Base-by-base conservation (phyloP, 805 yeast species). In the Soucietia sequanensis region DNA sequence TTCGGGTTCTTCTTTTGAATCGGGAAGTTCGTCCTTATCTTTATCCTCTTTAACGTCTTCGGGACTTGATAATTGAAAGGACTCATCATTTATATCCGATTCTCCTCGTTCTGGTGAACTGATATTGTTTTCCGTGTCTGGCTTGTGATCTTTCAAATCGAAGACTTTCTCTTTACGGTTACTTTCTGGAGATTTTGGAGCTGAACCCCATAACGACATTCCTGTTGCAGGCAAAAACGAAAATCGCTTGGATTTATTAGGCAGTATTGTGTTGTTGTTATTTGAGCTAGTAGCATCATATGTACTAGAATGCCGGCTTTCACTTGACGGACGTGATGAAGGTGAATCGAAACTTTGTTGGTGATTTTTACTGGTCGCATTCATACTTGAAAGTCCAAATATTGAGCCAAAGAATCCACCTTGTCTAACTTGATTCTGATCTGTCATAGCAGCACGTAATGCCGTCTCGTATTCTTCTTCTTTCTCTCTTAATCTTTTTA, bases 381-480 rank as follows among this genome's bases (percentile, higher is more conserved):
- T 21, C 11, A 33, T 14, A 14, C 33, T 36, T 4, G 33, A 30
- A 31, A 54, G 47, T 9, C 64, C 65, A 43, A 62, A 62, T 12
- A 62, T 49, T 9, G 55, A 35, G 25, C 62, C 62, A 31, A 62
- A 58, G 35, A 62, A 54, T 10, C 62, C 59, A 8, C 49, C 41
- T 27, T 39, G 46, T 6, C 55, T 50, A 27, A 42, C 44, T 23
- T 43, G 42, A 27, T 42, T 42, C 27, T 47, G 54, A 18, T 51
- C 55, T 10, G 43, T 42, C 10, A 56, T 52, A 5, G 65, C 64
- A 5, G 52, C 48, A 25, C 50, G 44, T 17, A 64, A 33, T 18
- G 54, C 55, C 30, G 48, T 46, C 30, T 62, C 71, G 34, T 60
- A 64, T 38, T 65, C 64, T 37, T 61, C 68, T 42, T 68, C 72